Percentiles rank a stretch among this genome's conserved stretches.
Evolutionary conservation across 177 flowering plant genomes (phyloP).

Genomic region (Vitis hybrid): DNA sequence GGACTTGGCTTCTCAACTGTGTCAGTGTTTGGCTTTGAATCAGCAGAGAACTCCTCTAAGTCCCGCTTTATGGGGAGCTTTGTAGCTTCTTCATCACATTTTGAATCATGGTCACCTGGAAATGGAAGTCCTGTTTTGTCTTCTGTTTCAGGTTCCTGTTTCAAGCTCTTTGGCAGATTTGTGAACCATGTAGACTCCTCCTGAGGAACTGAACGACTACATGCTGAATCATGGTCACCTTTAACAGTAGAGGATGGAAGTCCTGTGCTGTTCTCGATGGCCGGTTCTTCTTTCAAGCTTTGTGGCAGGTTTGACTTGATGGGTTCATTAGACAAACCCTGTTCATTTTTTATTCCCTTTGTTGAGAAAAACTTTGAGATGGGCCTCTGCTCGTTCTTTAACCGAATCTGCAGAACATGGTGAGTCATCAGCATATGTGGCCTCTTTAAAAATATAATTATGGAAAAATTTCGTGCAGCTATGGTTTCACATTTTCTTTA

Average conservation of each 20-base stretch:
- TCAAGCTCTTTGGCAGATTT: conserved; percentile 10
- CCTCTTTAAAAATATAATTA: no score
- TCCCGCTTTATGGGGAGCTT: conserved; percentile 35
- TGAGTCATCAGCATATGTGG: no score
- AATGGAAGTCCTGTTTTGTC: conserved; percentile 1
- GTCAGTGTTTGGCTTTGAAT: conserved; percentile 12
- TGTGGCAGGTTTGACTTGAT: conserved; percentile 1
- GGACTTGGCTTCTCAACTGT: conserved; percentile 18
- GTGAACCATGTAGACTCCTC: not conserved
- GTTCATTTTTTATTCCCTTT: conserved; percentile 26
- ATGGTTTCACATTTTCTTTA: no score
- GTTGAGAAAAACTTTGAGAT: conserved; percentile 66
- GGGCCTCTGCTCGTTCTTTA: conserved; percentile 43
- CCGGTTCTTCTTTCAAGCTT: conserved; percentile 34
- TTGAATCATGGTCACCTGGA: conserved; percentile 7
- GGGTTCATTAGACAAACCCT: conserved; percentile 18
- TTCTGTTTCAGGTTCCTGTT: conserved; percentile 7
- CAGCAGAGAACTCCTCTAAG: conserved; percentile 22
- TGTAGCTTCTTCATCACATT: conserved; percentile 10
- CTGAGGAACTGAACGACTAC: no score
- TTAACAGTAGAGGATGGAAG: not conserved
- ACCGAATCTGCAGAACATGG: conserved; percentile 38
- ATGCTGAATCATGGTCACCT: not conserved
- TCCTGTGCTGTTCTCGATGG: conserved; percentile 8
- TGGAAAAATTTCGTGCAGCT: no score